Percentiles rank a stretch among this genome's conserved stretches.
phyloP scores from a whole-genome alignment of 2,329 filamentous ascomycete genomes.

The Penicillium sp. region DNA sequence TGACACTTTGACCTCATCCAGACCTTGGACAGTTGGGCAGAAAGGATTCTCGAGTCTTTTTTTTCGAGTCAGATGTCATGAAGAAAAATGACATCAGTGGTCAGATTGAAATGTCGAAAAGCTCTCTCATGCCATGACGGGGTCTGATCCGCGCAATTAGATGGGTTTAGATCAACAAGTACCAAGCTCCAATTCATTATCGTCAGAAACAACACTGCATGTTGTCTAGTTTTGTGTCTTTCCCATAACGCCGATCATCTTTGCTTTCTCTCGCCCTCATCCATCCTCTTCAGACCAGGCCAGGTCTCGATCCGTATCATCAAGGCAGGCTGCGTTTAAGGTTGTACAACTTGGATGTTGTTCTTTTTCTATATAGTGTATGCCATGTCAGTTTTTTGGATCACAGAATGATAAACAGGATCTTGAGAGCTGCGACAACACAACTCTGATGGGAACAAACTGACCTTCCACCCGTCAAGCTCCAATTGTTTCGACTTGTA shows the following conservation, averaged over 20 bases:
- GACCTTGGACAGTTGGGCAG: too few species aligned
- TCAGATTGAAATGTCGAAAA: too few species aligned
- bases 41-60: too few species aligned
- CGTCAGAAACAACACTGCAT: constrained; percentile 15
- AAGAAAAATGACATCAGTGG: too few species aligned
- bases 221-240: constrained; percentile 18
- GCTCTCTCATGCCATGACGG: too few species aligned
- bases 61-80: too few species aligned
- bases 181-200: constrained; percentile 6
- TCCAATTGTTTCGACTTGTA: constrained; percentile 93
- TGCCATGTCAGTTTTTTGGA: too few species aligned
- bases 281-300: constrained; percentile 2
- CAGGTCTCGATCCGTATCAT: constrained; percentile 8
- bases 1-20: not conserved
- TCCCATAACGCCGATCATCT: constrained; percentile 18
- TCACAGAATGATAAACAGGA: too few species aligned
- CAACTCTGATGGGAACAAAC: constrained; percentile 23
- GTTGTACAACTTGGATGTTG: constrained; percentile 47
- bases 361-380: constrained; percentile 42
- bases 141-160: too few species aligned
- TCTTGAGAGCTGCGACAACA: not conserved
- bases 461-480: constrained; percentile 96
- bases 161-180: not conserved
- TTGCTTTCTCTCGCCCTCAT: constrained; percentile 3
- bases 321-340: constrained; percentile 22